Evolutionary conservation across 768 basidiomycete genomes (phyloP).

Genomic region (Clathrus columnatus): DNA sequence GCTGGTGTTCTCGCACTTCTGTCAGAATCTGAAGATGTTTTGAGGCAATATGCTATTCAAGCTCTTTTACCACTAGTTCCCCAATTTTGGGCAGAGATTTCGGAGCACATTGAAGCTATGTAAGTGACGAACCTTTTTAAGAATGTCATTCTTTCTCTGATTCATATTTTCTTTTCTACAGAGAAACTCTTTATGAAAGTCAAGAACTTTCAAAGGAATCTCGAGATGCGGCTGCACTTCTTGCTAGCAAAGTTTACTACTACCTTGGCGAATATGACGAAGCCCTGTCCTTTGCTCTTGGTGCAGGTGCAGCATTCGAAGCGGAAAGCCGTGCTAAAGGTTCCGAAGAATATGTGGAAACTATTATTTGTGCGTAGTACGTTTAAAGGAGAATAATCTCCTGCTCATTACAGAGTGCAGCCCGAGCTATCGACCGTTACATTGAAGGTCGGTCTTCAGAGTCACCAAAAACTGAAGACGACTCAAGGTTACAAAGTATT

Average conservation of each 20-base stretch:
- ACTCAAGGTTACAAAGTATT: slow-evolving; percentile 69
- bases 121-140: slow-evolving; percentile 30
- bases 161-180: slow-evolving; percentile 25
- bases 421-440: slow-evolving; percentile 94
- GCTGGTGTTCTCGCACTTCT: slow-evolving; percentile 89
- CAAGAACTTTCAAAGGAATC: slow-evolving; percentile 64
- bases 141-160: not conserved
- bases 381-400: not conserved
- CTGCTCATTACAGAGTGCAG: slow-evolving; percentile 30
- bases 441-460: slow-evolving; percentile 52
- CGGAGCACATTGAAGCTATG: slow-evolving; percentile 88
- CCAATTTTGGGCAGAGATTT: slow-evolving; percentile 98
- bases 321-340: slow-evolving; percentile 52
- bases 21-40: slow-evolving; percentile 75
- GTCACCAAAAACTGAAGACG: slow-evolving; percentile 51
- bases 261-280: slow-evolving; percentile 94
- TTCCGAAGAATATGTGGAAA: slow-evolving; percentile 86
- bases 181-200: slow-evolving; percentile 86
- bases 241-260: slow-evolving; percentile 98
- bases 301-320: slow-evolving; percentile 82
- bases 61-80: slow-evolving; percentile 77
- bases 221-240: slow-evolving; percentile 76
- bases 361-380: slow-evolving; percentile 73
- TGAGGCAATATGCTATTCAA: slow-evolving; percentile 88
- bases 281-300: slow-evolving; percentile 89